Base-by-base conservation (phyloP, 2,329 filamentous ascomycete genomes). In the Canariomyces notabilis region DNA sequence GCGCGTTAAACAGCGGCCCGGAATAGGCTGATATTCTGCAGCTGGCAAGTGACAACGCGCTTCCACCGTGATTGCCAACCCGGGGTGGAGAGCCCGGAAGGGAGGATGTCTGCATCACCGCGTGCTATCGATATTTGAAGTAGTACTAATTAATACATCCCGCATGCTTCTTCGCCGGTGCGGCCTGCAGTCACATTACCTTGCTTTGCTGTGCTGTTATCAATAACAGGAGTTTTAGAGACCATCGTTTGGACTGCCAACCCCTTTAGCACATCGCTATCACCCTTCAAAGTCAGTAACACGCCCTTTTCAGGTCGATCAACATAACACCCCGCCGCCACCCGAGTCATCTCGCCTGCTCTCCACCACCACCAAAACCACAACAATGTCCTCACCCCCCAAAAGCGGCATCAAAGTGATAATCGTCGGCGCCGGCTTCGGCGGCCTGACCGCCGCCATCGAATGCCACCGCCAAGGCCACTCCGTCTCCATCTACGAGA, bases 401-500 rank as follows among this genome's bases (percentile, higher is more conserved):
- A 62, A 67, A 50, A 75, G 74, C 1, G 74, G 73, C 12, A 73
- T 79, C 57, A 75, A 74, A 43, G 73, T 79, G 3, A 65, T 78
- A 22, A 66, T 80, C 15, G 69, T 72, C 7, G 68, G 68, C 23
- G 74, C 62, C 64, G 80, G 79, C 16, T 82, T 83, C 49, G 80
- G 77, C 31, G 80, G 80, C 14, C 68, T 83, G 21, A 77, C 77
- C 6, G 76, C 79, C 15, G 79, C 79, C 34, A 79, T 83, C 50
- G 80, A 83, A 62, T 81, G 78, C 57, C 71, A 76, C 50, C 72
- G 77, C 14, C 76, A 82, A 52, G 80, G 80, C 14, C 80, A 82
- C 58, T 66, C 70, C 11, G 78, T 80, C 15, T 64, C 72, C 44
- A 70, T 83, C 49, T 79, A 80, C 59, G 79, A 82, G 55, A 69